Evolutionary conservation across 208 protist species (phyloP).

Genomic region (Phytomonas sp.): DNA sequence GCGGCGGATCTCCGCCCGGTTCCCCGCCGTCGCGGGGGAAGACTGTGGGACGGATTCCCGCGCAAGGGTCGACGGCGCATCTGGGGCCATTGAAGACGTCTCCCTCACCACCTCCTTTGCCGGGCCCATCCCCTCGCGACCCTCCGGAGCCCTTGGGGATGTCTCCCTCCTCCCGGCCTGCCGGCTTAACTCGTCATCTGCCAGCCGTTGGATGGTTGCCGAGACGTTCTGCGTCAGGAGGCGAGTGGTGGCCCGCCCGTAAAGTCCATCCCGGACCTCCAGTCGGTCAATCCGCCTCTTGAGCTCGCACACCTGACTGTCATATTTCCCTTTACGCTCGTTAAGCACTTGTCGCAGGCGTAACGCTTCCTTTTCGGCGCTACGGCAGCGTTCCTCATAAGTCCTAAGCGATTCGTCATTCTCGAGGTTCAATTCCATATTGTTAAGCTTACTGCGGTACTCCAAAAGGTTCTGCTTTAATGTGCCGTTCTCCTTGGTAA

Average conservation of each 20-base stretch:
- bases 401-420: conserved; percentile 20
- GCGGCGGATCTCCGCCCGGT: conserved; percentile 37
- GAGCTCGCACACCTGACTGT: conserved; percentile 16
- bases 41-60: not conserved
- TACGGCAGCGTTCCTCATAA: conserved; percentile 27
- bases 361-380: conserved; percentile 37
- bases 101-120: too few species aligned
- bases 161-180: not conserved
- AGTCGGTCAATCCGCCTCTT: conserved; percentile 10
- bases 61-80: not conserved
- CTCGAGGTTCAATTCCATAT: conserved; percentile 50
- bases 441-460: conserved; percentile 49
- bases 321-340: conserved; percentile 26
- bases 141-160: not conserved
- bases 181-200: conserved; percentile 2
- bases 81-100: too few species aligned
- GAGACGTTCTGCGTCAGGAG: conserved; percentile 14
- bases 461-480: conserved; percentile 31
- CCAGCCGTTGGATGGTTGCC: conserved; percentile 3
- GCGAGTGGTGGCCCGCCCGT: conserved; percentile 19
- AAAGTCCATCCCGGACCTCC: conserved; percentile 15
- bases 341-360: conserved; percentile 28
- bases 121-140: too few species aligned
- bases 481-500: conserved; percentile 28
- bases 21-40: not conserved